Evolutionary conservation across 345 rosid species (phyloP).

Genomic region (Kernera saxatilis): DNA sequence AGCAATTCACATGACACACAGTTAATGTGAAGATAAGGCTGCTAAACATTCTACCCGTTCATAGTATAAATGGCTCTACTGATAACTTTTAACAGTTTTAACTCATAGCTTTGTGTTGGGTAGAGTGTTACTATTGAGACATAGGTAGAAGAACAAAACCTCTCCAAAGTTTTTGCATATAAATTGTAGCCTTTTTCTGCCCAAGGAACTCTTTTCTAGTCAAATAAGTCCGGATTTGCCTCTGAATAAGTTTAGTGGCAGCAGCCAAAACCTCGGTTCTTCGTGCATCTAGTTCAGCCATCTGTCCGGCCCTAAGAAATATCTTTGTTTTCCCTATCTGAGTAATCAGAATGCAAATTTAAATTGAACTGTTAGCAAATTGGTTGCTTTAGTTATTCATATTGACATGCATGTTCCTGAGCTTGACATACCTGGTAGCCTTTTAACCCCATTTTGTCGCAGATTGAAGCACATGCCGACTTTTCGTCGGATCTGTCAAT

Average conservation of each 20-base stretch:
- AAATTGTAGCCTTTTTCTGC: slow-evolving; percentile 39
- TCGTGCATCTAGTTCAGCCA: slow-evolving; percentile 69
- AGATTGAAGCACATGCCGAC: slow-evolving; percentile 45
- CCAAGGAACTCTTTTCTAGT: slow-evolving; percentile 45
- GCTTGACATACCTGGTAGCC: slow-evolving; percentile 57
- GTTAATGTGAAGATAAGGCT: neutral
- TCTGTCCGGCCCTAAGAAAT: slow-evolving; percentile 70
- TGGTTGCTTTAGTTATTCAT: neutral
- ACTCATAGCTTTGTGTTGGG: neutral
- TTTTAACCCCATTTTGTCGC: slow-evolving; percentile 51
- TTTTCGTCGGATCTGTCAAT: slow-evolving; percentile 51
- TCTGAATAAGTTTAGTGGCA: slow-evolving; percentile 48
- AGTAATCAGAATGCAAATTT: slow-evolving; percentile 13
- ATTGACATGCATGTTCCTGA: slow-evolving; percentile 4
- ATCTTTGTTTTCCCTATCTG: slow-evolving; percentile 67
- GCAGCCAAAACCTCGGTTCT: slow-evolving; percentile 55
- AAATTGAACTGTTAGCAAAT: neutral
- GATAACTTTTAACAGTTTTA: neutral
- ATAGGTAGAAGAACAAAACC: slow-evolving; percentile 34
- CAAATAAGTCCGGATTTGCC: slow-evolving; percentile 49
- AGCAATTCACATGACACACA: slow-evolving; percentile 5
- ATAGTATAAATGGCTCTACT: neutral
- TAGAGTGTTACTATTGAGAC: slow-evolving; percentile 3
- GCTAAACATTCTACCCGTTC: neutral
- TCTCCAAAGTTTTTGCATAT: slow-evolving; percentile 47